Conservation (phyloP, 345 rosid genomes). For the Eucalyptus grandis region DNA sequence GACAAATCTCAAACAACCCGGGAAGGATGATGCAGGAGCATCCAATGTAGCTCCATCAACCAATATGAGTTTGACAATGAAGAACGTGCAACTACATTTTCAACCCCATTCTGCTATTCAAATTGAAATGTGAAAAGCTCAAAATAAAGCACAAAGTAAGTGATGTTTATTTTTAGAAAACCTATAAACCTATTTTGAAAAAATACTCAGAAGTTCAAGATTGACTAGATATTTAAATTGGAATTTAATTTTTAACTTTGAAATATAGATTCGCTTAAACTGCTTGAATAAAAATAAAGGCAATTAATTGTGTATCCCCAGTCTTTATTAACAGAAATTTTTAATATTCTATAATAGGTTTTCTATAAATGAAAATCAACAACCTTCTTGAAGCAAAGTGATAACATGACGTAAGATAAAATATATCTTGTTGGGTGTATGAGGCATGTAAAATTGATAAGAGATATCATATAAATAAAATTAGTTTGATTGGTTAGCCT, state of each 20-base stretch:
- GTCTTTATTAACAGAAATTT: background rate
- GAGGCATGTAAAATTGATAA: background rate
- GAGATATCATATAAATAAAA: background rate
- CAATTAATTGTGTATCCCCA: background rate
- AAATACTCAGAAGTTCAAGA: background rate
- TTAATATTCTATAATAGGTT: background rate
- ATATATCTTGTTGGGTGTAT: background rate
- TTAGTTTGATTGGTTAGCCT: background rate
- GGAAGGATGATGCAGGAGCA: no score
- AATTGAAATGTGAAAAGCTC: background rate
- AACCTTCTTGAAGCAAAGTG: background rate
- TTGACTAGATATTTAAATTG: background rate
- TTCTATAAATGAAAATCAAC: background rate
- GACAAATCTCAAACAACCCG: no score
- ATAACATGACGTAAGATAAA: background rate
- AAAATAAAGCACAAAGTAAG: background rate
- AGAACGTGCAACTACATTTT: background rate
- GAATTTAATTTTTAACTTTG: background rate
- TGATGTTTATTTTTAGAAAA: background rate
- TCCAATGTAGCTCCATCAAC: no score
- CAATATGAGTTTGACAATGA: background rate
- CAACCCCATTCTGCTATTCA: background rate
- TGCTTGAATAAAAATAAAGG: background rate
- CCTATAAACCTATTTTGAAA: background rate
- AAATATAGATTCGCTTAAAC: background rate